Base-by-base conservation (phyloP, 306 rosid genomes). In the Sicyos edulis region DNA sequence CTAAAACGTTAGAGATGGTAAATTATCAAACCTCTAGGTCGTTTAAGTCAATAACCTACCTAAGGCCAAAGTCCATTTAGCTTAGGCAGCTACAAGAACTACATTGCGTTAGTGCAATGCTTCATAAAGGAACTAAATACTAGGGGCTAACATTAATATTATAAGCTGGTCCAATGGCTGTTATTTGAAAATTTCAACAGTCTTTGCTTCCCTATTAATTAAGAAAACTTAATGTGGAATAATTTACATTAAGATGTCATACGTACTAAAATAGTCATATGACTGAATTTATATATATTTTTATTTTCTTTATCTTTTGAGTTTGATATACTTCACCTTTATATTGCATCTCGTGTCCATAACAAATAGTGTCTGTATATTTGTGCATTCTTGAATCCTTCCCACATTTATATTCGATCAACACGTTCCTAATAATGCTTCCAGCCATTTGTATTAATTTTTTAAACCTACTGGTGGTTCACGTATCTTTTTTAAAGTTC, bases 401-500 rank as follows among this genome's bases (percentile, higher is more conserved):
- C 40, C 29, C 72, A 65, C 29, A 19, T 20, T 20, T 20, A 45
- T 45, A 20, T 45, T 66, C 2, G 54, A 21, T 66, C 40, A 66
- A 2, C 72, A 12, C 21, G 34, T 61, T 32, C 49, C 15, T 15
- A 5, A 47, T 47, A 19, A 13, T 13, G 40, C 56, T 67, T 16
- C 56, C 9, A 3, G 47, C 42, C 13, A 8, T 67, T 44, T 14
- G 47, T 75, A 76, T 70, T 11, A 50, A 66, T 47, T 4, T 42
- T 45, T 20, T 56, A 10, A 21, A 17, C 29, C 47, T 9, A 44
- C 62, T 58, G 45, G 5, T 52, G 70, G 37, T 70, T 56, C 73
- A 49, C 20, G 22, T 20, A 15, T 63, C 40, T 52, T 51, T 50
- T 60, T 75, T 49, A 72, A 74, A 70, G 1, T 59, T 15, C 54